Conservation (phyloP, 768 basidiomycete species). For the Butyriboletus loyo region DNA sequence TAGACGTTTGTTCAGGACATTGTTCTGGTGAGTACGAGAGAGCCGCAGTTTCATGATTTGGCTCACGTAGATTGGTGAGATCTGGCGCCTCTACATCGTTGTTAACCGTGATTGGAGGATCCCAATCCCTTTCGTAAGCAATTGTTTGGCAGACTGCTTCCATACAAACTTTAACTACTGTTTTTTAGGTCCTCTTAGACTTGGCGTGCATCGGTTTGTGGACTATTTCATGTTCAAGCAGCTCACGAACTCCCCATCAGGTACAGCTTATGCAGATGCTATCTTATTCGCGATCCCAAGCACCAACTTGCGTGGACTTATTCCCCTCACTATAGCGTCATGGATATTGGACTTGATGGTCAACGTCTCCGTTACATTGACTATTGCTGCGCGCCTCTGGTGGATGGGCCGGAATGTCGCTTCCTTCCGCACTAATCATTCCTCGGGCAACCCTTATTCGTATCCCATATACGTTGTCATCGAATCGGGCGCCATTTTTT, state of each 20-base stretch:
- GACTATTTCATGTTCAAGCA: background rate
- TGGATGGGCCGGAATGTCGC: constrained; percentile 11
- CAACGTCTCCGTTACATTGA: constrained; percentile 21
- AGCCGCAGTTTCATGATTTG: background rate
- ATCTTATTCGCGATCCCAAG: constrained; percentile 10
- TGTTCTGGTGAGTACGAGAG: constrained; percentile 7
- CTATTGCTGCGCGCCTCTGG: constrained; percentile 22
- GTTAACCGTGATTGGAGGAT: constrained; percentile 21
- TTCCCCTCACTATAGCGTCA: constrained; percentile 8
- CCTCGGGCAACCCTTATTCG: constrained; percentile 6
- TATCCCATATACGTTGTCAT: constrained; percentile 18
- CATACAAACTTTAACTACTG: background rate
- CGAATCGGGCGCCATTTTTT: constrained; percentile 20
- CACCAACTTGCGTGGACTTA: constrained; percentile 1
- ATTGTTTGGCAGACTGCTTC: background rate
- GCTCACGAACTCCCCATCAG: constrained; percentile 1
- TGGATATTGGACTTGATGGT: constrained; percentile 23
- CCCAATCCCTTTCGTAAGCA: constrained; percentile 16
- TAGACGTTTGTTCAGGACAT: constrained; percentile 18
- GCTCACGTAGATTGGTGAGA: background rate
- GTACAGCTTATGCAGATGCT: constrained; percentile 5
- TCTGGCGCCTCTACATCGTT: constrained; percentile 26
- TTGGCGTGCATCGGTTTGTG: constrained; percentile 18
- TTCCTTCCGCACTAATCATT: background rate
- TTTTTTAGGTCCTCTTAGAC: constrained; percentile 19